Conservation (phyloP, 805 yeast species). For the Monosporozyma yasuniensis region DNA sequence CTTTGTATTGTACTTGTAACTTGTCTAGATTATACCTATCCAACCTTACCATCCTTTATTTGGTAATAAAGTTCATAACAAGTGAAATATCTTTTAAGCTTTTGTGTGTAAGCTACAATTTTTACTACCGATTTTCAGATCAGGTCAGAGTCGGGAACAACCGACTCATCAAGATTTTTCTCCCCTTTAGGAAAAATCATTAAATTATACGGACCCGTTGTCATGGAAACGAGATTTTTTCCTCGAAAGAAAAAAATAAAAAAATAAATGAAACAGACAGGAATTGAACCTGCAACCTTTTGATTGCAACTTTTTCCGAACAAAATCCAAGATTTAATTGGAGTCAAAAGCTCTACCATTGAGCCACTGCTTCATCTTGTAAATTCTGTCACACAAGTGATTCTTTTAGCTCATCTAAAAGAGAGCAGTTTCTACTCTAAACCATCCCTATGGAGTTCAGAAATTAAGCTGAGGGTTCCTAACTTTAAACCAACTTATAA, state of each 20-base stretch:
- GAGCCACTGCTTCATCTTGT: constrained; percentile 51
- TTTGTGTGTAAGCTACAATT: too few relatives aligned
- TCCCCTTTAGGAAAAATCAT: not conserved
- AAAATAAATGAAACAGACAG: constrained; percentile 53
- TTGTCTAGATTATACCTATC: not conserved
- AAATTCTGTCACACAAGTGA: too few relatives aligned
- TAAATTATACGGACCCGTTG: not conserved
- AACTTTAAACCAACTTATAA: too few relatives aligned
- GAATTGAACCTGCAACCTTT: constrained; percentile 72
- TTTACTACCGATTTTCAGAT: not conserved
- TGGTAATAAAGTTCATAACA: not conserved
- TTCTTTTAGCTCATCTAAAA: too few relatives aligned
- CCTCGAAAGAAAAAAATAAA: not conserved
- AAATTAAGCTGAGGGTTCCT: too few relatives aligned
- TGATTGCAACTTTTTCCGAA: constrained; percentile 34
- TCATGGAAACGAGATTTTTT: not conserved
- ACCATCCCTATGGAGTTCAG: too few relatives aligned
- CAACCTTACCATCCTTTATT: not conserved
- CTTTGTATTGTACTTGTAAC: not conserved
- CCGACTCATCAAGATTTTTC: not conserved
- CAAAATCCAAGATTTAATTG: constrained; percentile 33
- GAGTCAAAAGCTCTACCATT: constrained; percentile 66
- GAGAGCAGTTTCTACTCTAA: too few relatives aligned
- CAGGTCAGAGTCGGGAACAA: not conserved
- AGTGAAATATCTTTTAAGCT: too few relatives aligned